Evolutionary conservation across 495 filamentous ascomycete species (phyloP), one percentile per base, ranked within the genome.

Genomic region (Tuber borchii): DNA sequence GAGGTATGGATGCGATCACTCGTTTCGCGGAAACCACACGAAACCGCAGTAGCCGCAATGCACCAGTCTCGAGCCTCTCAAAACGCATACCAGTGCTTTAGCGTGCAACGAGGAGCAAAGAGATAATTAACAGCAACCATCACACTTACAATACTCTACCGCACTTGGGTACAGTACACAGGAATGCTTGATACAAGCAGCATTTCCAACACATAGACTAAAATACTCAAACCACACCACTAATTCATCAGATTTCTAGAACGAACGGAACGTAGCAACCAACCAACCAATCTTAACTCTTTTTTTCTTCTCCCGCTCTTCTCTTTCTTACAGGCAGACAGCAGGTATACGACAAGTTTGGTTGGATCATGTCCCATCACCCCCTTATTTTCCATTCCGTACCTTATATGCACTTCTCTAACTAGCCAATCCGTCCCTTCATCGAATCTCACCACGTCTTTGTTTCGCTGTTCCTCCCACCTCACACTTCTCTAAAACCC

Each of bases 351-450:
- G 31, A 65, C 56, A 16, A 34, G 34, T 34, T 26, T 65, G 56
- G 56, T 65, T 65, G 31, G 56, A 34, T 65, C 56, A 65, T 65
- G 26, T 31, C 56, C 56, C 34, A 26, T 65, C 56, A 65, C 56
- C 56, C 56, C 56, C 26, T 65, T 31, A 34, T 65, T 26, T 65
- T 65, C 56, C 56, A 65, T 65, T 26, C 56, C 56, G 56, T 65
- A 65, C 56, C 56, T 31, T 65, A 65, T 17, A 65, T 65, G 56
- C 56, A 65, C 56, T 65, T 65, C 56, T 65, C 56, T 65, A 65
- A 65, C 56, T 65, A 65, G 56, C 56, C 56, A 65, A 65, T 65
- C 56, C 56, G 9, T 65, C 19, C 26, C 56, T 34, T 34, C 56
- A 34, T 34, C 56, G 56, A 65, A 65, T 65, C 56, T 65, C 56